Conservation (phyloP, 257 asterid species). For the Marsdenia floribunda region DNA sequence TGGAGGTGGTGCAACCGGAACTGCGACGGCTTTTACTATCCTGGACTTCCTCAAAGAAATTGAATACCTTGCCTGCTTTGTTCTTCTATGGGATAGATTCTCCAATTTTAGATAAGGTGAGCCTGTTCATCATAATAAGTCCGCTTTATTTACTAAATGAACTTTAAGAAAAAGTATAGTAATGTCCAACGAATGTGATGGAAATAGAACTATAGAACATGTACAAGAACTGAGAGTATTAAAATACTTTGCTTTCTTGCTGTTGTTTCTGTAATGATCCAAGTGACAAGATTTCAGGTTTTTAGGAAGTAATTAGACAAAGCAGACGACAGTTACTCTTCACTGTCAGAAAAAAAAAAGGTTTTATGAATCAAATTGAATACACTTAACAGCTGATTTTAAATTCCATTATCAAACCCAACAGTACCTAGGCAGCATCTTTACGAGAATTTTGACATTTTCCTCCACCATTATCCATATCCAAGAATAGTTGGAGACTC, state of each 20-base stretch:
- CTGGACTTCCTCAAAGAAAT: conserved; percentile 34
- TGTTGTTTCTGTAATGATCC: background rate
- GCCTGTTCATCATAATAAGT: conserved; percentile 33
- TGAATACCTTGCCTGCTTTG: conserved; percentile 34
- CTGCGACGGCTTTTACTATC: conserved; percentile 61
- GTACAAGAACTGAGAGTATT: background rate
- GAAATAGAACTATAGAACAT: background rate
- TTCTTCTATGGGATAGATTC: conserved; percentile 37
- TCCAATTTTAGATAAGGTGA: conserved; percentile 50
- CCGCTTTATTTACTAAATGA: background rate
- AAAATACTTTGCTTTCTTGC: background rate
- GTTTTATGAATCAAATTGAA: background rate
- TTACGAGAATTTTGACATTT: background rate
- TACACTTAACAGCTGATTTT: background rate
- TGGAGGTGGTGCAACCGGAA: conserved; percentile 59
- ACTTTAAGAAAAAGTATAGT: background rate
- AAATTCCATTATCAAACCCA: background rate
- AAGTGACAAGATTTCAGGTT: background rate
- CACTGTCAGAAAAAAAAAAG: background rate
- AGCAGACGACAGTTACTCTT: background rate
- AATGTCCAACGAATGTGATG: background rate
- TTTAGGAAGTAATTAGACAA: background rate
- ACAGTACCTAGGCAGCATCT: background rate
- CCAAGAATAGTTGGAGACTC: background rate
- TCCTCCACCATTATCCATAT: background rate